A percentile compares a stretch with the other conserved stretches of the same genome.
Evolutionary conservation across 202 grass and related monocot genomes (phyloP).

Genomic region (Zoysia matrella): DNA sequence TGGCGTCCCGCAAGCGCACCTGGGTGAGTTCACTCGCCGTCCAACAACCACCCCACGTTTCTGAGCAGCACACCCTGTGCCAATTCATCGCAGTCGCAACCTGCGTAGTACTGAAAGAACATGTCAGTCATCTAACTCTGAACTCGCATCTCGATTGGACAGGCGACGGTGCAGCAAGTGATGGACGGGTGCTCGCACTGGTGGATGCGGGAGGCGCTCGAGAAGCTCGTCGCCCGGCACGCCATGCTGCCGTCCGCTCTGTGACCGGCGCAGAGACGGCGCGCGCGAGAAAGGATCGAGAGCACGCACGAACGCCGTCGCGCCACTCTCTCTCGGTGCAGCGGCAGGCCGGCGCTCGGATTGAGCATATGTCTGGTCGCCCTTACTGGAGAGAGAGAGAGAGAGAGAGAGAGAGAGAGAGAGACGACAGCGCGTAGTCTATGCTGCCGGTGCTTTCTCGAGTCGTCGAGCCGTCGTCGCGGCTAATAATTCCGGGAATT

Average conservation of each 20-base stretch:
- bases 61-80: neutral
- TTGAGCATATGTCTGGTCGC: constrained; percentile 41
- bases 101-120: neutral
- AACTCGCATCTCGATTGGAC: neutral
- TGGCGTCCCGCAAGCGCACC: constrained; percentile 63
- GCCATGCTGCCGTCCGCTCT: constrained; percentile 46
- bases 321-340: constrained; percentile 32
- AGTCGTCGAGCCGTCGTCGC: constrained; percentile 10
- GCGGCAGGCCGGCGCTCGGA: constrained; percentile 53
- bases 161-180: constrained; percentile 67
- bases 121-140: constrained; percentile 2
- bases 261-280: neutral
- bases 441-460: constrained; percentile 34
- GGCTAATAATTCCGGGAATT: constrained; percentile 6
- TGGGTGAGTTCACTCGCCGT: constrained; percentile 56
- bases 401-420: neutral
- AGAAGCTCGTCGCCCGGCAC: constrained; percentile 56
- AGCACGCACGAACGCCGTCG: neutral
- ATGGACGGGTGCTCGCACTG: constrained; percentile 75
- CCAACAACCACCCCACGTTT: neutral
- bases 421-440: neutral
- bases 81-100: neutral
- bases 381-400: constrained; percentile 42
- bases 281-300: constrained; percentile 1
- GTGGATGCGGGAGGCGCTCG: constrained; percentile 85